Evolutionary conservation across 805 yeast species (phyloP).

Genomic region (Clavispora santaluciae): DNA sequence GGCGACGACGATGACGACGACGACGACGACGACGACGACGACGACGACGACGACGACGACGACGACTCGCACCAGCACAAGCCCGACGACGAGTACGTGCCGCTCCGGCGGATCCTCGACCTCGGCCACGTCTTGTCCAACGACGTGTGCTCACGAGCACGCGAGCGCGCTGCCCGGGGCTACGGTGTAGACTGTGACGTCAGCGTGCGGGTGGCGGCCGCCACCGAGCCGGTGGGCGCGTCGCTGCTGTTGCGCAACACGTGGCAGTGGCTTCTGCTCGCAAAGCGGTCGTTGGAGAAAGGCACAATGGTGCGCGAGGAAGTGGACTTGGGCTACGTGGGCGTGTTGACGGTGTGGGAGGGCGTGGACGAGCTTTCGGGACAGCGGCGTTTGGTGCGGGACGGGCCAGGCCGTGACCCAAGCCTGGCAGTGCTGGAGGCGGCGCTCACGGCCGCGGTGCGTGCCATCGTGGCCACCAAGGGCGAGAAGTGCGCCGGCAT

Average conservation of each 20-base stretch:
- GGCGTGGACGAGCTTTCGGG: conserved; percentile 49
- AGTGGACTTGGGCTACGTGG: conserved; percentile 80
- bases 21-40: conserved; percentile 2
- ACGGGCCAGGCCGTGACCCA: conserved; percentile 42
- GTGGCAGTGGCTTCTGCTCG: conserved; percentile 88
- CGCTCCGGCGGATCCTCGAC: conserved; percentile 27
- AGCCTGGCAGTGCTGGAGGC: conserved; percentile 39
- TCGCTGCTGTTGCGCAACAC: conserved; percentile 58
- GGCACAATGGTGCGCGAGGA: conserved; percentile 66
- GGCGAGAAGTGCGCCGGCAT: conserved; percentile 44
- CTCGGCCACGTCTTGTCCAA: conserved; percentile 48
- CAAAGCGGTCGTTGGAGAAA: conserved; percentile 57
- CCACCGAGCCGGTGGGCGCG: conserved; percentile 46
- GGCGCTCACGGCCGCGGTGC: conserved; percentile 48
- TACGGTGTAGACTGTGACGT: conserved; percentile 65
- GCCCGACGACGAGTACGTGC: conserved; percentile 19
- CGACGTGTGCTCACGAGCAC: conserved; percentile 71
- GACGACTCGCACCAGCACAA: conserved; percentile 6
- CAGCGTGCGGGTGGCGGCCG: conserved; percentile 58
- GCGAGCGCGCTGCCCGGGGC: conserved; percentile 65
- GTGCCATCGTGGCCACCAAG: conserved; percentile 45
- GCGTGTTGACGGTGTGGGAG: conserved; percentile 88
- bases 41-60: conserved; percentile 12
- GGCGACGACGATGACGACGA: conserved; percentile 1
- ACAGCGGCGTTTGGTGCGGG: conserved; percentile 40